Conservation (phyloP, 768 basidiomycete genomes). For the Leucosporidium creatinivorum region DNA sequence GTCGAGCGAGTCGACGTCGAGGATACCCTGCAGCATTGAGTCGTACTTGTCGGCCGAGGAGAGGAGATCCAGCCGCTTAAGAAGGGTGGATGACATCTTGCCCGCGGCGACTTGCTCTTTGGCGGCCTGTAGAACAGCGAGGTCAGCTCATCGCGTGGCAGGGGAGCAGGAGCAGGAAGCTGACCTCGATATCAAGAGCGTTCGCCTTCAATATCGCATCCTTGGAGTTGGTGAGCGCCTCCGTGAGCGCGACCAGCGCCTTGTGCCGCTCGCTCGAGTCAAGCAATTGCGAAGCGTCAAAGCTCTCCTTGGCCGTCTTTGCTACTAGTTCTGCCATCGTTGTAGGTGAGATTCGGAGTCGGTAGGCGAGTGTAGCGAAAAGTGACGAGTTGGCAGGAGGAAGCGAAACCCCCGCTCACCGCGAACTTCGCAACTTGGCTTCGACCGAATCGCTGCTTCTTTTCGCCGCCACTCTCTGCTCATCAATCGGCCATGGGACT, state of each 20-base stretch:
- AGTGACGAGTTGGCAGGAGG: too few species aligned
- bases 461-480: too few species aligned
- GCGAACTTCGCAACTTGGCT: too few species aligned
- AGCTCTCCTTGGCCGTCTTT: constrained; percentile 68
- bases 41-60: constrained; percentile 78
- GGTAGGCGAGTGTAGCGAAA: too few species aligned
- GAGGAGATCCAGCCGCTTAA: constrained; percentile 70
- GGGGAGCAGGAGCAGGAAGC: not conserved
- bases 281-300: constrained; percentile 78
- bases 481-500: too few species aligned
- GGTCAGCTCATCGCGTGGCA: not conserved
- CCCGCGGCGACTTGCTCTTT: constrained; percentile 70
- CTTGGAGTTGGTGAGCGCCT: constrained; percentile 59
- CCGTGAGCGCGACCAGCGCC: constrained; percentile 64
- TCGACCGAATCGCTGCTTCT: too few species aligned
- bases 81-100: constrained; percentile 68
- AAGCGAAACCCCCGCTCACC: too few species aligned
- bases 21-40: constrained; percentile 81
- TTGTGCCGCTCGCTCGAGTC: constrained; percentile 57
- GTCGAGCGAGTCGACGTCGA: constrained; percentile 74
- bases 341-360: not conserved
- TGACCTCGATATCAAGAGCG: constrained; percentile 38
- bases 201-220: constrained; percentile 72
- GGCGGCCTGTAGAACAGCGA: constrained; percentile 54
- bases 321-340: constrained; percentile 55